Conservation (phyloP, 2,329 filamentous ascomycete species). For the Alternaria gaisen region DNA sequence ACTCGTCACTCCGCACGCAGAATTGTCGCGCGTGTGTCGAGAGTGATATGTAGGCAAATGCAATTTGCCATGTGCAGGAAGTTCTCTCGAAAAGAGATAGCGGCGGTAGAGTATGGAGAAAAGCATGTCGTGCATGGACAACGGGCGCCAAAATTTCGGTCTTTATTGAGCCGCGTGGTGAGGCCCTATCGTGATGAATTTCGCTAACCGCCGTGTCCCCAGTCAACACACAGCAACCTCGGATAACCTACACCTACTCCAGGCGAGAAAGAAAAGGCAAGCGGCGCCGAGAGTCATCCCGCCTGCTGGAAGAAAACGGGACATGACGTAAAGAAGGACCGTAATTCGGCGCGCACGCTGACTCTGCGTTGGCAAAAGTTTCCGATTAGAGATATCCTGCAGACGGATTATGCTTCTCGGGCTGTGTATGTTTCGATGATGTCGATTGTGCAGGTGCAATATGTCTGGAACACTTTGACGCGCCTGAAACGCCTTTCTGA, state of each 20-base stretch:
- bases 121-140: not conserved
- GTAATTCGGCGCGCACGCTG: slow-evolving; percentile 6
- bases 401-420: not conserved
- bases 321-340: slow-evolving; percentile 16
- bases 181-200: not conserved
- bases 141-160: slow-evolving; percentile 1
- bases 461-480: slow-evolving; percentile 14
- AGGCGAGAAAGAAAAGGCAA: not conserved
- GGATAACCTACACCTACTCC: not conserved
- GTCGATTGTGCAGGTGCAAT: slow-evolving; percentile 9
- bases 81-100: not conserved
- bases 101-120: not conserved
- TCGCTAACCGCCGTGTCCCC: slow-evolving; percentile 5
- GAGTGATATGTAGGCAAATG: not conserved
- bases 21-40: not conserved
- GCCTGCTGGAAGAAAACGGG: not conserved
- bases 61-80: not conserved
- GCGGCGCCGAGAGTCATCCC: slow-evolving; percentile 8
- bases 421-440: slow-evolving; percentile 10
- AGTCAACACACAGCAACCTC: not conserved
- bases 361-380: slow-evolving; percentile 4
- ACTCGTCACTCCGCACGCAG: not conserved
- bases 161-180: not conserved
- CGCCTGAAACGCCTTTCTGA: slow-evolving; percentile 12
- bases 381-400: slow-evolving; percentile 2